A percentile compares a stretch with the other conserved stretches of the same genome.
phyloP scores from a whole-genome alignment of 2,329 filamentous ascomycete genomes.

The Emericellopsis cladophorae region DNA sequence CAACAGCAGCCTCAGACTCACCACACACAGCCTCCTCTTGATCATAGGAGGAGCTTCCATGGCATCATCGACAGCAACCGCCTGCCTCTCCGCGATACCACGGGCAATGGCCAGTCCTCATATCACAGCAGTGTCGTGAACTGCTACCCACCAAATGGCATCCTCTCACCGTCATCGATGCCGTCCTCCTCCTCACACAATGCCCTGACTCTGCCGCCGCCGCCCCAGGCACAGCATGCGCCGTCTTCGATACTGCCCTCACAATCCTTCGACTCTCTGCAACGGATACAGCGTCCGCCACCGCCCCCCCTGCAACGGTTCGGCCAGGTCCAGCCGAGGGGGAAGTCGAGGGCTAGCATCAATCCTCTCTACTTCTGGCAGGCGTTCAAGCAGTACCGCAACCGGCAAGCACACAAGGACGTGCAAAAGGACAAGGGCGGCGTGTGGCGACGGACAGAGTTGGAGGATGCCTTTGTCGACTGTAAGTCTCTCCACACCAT shows the following conservation, averaged over 20 bases:
- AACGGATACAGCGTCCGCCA: slow-evolving; percentile 14
- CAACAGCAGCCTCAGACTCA: no score
- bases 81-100: slow-evolving; percentile 38
- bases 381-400: slow-evolving; percentile 53
- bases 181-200: neutral
- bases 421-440: slow-evolving; percentile 47
- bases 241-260: slow-evolving; percentile 38
- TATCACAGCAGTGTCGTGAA: neutral
- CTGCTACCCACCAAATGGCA: slow-evolving; percentile 3
- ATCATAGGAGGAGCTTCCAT: slow-evolving; percentile 26
- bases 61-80: slow-evolving; percentile 10
- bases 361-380: slow-evolving; percentile 51
- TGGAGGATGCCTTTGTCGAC: slow-evolving; percentile 56
- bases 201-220: neutral
- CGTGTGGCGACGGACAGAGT: slow-evolving; percentile 35
- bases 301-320: slow-evolving; percentile 9
- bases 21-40: slow-evolving; percentile 10
- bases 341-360: slow-evolving; percentile 20
- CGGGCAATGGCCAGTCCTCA: slow-evolving; percentile 32
- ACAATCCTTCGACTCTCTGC: slow-evolving; percentile 29
- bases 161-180: slow-evolving; percentile 19
- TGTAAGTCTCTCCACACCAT: slow-evolving; percentile 27
- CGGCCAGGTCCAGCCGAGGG: slow-evolving; percentile 16
- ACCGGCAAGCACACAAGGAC: slow-evolving; percentile 51
- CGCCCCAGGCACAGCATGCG: neutral